Evolutionary conservation across 148 eudicot species (phyloP), one percentile per base, ranked within the genome.

Genomic region (Camellia japonica): DNA sequence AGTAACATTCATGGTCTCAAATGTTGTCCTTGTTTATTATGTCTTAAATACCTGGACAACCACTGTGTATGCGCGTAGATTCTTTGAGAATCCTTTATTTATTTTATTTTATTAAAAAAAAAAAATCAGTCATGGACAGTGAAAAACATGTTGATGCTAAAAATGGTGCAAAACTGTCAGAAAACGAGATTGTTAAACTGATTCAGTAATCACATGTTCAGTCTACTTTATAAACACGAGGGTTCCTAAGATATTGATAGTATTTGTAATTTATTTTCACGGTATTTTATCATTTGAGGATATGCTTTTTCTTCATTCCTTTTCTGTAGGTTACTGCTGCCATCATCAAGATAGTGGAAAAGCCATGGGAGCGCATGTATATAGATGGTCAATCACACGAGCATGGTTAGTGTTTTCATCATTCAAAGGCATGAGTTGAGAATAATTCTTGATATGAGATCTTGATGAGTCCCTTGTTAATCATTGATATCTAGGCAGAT

Each of bases 331-430:
- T 96, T 75, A 86, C 94, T 47, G 83, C 94, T 79, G 91, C 98
- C 77, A 89, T 89, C 55, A 84, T 96, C 85, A 92, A 86, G 75
- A 85, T 96, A 78, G 89, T 87, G 54, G 99, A 96, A 82, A 96
- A 96, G 89, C 95, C 98, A 65, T 96, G 99, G 99, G 93, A 87
- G 82, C 97, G 98, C 71, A 85, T 90, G 10, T 23, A 51, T 68
- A 71, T 93, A 38, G 87, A 91, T 82, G 98, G 97, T 51, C 92
- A 89, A 80, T 94, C 89, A 65, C 99, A 96, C 72, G 72, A 78
- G 8, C 99, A 96, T 83, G 99, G 99, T 96, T 83, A 78, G 97
- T 86, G 3, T 54, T 71, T 78, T 75, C 56, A 41, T 11, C 59
- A 63, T 47, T 69, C 38, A 7, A 76, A 60, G 14, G 30, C 81